Percentiles rank a stretch among this genome's conserved stretches.
These are phyloP conservation scores for Forsythia viridissima DNA, from an alignment of 257 asterid genomes.

Conservation along the genomic window DNA sequence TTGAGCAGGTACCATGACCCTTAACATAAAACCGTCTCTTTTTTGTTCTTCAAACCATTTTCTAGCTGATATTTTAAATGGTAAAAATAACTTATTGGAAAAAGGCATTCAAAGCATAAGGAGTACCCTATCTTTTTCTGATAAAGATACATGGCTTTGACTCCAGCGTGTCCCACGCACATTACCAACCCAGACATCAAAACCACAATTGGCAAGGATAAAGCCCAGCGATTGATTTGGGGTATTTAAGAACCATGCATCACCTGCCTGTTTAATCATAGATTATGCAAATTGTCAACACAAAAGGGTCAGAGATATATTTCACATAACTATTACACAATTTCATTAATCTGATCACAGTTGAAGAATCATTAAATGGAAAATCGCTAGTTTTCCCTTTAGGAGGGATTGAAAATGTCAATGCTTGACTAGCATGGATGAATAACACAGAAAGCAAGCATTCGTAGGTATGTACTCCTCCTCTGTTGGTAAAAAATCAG, in stretches of 20 bases:
- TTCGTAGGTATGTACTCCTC: neutral
- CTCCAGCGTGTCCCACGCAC: slow-evolving; percentile 98
- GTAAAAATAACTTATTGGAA: neutral
- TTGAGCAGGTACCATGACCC: neutral
- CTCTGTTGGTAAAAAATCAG: neutral
- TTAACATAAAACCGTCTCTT: neutral
- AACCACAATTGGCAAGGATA: slow-evolving; percentile 85
- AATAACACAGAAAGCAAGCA: neutral
- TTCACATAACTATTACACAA: neutral
- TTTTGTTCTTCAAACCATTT: slow-evolving; percentile 3
- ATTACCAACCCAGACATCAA: slow-evolving; percentile 97
- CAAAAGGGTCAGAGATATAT: slow-evolving; percentile 5
- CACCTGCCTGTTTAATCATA: slow-evolving; percentile 74
- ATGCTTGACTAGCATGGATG: neutral
- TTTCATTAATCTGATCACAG: neutral
- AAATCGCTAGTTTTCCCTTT: neutral
- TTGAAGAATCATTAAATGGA: neutral
- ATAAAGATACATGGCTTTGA: slow-evolving; percentile 78
- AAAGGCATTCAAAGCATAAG: neutral
- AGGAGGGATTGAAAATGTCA: slow-evolving; percentile 1
- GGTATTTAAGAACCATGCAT: slow-evolving; percentile 92
- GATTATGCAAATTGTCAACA: slow-evolving; percentile 14
- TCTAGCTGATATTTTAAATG: neutral
- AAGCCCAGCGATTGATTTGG: slow-evolving; percentile 79
- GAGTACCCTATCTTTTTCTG: slow-evolving; percentile 61